Percentiles rank a stretch among this genome's conserved stretches.
phyloP scores from a whole-genome alignment of 495 filamentous ascomycete genomes.

The Lindgomyces ingoldianus region DNA sequence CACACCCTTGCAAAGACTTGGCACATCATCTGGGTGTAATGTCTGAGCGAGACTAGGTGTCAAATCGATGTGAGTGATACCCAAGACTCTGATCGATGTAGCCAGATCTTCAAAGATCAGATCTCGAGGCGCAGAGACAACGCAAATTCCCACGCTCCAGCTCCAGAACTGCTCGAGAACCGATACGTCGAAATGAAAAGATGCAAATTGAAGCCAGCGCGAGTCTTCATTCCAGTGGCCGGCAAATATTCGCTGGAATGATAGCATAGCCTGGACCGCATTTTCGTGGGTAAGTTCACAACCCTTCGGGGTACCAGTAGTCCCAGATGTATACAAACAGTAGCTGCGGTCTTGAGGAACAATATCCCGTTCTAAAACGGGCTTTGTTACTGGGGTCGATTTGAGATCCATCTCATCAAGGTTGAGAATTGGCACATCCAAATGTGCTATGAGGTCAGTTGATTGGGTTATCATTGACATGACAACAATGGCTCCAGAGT shows the following conservation, averaged over 20 bases:
- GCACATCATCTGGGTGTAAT: constrained; percentile 66
- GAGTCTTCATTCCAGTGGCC: constrained; percentile 69
- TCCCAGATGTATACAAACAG: constrained; percentile 81
- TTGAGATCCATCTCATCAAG: constrained; percentile 20
- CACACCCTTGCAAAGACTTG: constrained; percentile 65
- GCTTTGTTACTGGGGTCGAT: constrained; percentile 1
- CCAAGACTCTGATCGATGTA: constrained; percentile 64
- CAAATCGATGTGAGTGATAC: constrained; percentile 84
- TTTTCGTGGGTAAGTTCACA: constrained; percentile 75
- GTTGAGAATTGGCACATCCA: constrained; percentile 19
- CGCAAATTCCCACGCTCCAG: constrained; percentile 80
- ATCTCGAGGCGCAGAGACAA: constrained; percentile 75
- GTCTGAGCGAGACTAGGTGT: constrained; percentile 68
- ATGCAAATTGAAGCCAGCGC: constrained; percentile 83
- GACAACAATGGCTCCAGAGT: constrained; percentile 58
- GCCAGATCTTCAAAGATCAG: constrained; percentile 75
- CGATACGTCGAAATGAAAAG: constrained; percentile 85
- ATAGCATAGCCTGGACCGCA: constrained; percentile 71
- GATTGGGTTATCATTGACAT: constrained; percentile 49
- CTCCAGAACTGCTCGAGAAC: constrained; percentile 88
- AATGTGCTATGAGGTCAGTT: background rate
- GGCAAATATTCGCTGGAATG: constrained; percentile 68
- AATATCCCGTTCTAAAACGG: constrained; percentile 15
- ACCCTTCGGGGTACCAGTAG: constrained; percentile 77
- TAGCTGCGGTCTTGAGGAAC: constrained; percentile 56